phyloP scores from a whole-genome alignment of 306 rosid genomes.

The Begonia fuchsioides region DNA sequence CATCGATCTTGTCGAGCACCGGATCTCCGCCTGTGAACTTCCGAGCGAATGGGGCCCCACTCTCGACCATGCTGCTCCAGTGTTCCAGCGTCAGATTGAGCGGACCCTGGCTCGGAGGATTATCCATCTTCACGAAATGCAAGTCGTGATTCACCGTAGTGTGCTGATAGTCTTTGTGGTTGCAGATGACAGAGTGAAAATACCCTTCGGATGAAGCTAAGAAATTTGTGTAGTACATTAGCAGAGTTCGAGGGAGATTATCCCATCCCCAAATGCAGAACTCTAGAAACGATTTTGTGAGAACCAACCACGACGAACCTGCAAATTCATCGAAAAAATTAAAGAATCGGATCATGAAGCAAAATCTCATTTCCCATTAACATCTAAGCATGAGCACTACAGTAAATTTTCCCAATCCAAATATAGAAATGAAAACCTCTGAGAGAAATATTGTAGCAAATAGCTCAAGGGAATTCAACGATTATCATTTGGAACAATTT shows the following conservation, averaged over 20 bases:
- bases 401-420: no score
- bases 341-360: no score
- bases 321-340: constrained; percentile 5
- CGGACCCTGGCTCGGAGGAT: constrained; percentile 56
- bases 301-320: constrained; percentile 71
- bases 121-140: constrained; percentile 60
- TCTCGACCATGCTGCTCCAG: constrained; percentile 49
- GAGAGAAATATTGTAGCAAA: no score
- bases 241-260: constrained; percentile 83
- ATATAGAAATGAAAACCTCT: no score
- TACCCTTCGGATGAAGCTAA: constrained; percentile 72
- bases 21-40: constrained; percentile 45
- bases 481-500: no score
- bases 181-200: constrained; percentile 80
- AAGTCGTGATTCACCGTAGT: constrained; percentile 70
- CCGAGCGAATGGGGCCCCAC: constrained; percentile 65
- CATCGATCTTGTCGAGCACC: constrained; percentile 53
- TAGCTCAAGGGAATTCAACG: no score
- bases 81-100: constrained; percentile 38
- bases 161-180: constrained; percentile 86
- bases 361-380: background rate
- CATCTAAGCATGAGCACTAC: background rate
- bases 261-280: constrained; percentile 88
- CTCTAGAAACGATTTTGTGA: constrained; percentile 55
- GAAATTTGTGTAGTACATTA: constrained; percentile 75